Base-by-base conservation (phyloP, 129 eudicot genomes). In the Saussurea involucrata region DNA sequence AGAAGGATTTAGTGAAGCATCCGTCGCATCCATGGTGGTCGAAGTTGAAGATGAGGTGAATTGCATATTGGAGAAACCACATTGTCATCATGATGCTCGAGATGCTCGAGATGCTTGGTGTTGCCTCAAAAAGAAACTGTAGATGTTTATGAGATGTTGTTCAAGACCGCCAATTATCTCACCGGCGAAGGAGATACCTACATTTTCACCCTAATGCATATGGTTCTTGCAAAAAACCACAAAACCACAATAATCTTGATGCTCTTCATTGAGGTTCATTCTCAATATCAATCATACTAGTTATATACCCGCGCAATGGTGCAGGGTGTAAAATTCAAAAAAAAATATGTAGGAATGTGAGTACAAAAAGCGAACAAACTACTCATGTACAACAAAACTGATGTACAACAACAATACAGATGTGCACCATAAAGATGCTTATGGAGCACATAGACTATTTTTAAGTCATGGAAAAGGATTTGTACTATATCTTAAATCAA, bases 11-110 rank as follows among this genome's bases (percentile, higher is more conserved):
- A 82, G 96, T 96, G 4, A 85, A 82, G 34, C 97, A 97, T 1
- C 98, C 98, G 0, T 40, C 97, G 11, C 63, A 71, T 5, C 98
- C 98, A 11, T 91, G 98, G 97, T 95, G 98, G 98, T 58, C 90
- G 29, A 86, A 96, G 87, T 72, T 91, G 82, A 91, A 95, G 83
- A 95, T 95, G 98, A 97, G 98, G 73, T 76, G 87, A 76, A 78
- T 95, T 27, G 96, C 96, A 0, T 95, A 95, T 81, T 95, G 97
- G 97, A 89, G 98, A 83, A 95, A 95, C 80, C 98, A 95, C 69
- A 78, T 91, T 40, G 22, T 95, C 18, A 90, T 95, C 0, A 83
- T 83, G n/a, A n/a, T n/a, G n/a, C n/a, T n/a, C n/a, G n/a, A n/a
- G 24, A 80, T 95, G 65, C 92, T 95, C 4, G 80, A 91, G 3